These are phyloP conservation scores for Erysimum cheiri DNA, from an alignment of 441 rosid species.

Conservation along the genomic window DNA sequence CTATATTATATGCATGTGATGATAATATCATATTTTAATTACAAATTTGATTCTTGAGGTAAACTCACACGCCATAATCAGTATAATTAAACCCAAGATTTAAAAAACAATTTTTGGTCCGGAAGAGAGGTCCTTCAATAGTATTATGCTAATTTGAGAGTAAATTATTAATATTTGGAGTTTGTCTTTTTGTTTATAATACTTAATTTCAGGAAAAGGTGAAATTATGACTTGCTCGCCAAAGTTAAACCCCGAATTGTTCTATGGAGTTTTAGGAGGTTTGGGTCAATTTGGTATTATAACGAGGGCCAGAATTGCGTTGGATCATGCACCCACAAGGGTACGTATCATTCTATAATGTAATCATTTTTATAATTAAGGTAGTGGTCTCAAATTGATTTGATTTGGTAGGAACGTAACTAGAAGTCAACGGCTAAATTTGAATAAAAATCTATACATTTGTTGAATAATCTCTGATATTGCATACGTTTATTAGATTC, in stretches of 20 bases:
- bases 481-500: conserved; percentile 39
- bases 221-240: conserved; percentile 72
- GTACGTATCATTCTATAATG: conserved; percentile 46
- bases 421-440: conserved; percentile 25
- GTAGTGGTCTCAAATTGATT: not conserved
- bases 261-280: conserved; percentile 87
- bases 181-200: not conserved
- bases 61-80: conserved; percentile 25
- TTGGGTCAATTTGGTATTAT: conserved; percentile 94
- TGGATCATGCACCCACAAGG: conserved; percentile 75
- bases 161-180: conserved; percentile 8
- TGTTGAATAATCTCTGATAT: conserved; percentile 28
- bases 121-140: conserved; percentile 14
- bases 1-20: not conserved
- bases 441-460: not conserved
- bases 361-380: not conserved
- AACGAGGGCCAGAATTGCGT: conserved; percentile 80
- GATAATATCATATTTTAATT: not conserved
- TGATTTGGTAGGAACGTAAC: conserved; percentile 25
- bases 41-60: conserved; percentile 19
- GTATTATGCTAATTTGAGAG: conserved; percentile 20
- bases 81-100: not conserved
- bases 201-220: conserved; percentile 64
- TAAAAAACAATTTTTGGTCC: not conserved
- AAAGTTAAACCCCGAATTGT: conserved; percentile 63